phyloP scores from a whole-genome alignment of 2,329 filamentous ascomycete species.

The Apiospora arundinis region DNA sequence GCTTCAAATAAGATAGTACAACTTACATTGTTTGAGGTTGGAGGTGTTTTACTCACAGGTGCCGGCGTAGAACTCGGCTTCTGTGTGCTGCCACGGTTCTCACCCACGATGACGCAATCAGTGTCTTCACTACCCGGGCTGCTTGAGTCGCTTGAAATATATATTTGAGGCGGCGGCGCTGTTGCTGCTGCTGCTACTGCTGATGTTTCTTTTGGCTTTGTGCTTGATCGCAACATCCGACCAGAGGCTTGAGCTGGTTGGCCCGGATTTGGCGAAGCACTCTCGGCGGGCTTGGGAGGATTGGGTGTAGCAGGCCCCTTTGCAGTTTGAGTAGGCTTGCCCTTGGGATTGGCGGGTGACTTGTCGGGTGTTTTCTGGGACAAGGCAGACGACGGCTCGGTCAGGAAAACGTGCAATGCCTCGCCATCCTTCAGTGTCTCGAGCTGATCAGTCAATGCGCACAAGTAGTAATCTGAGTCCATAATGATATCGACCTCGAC shows the following conservation, averaged over 20 bases:
- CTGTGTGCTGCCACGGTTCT: not conserved
- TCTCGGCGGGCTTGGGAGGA: not conserved
- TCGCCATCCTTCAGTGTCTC: slow-evolving; percentile 5
- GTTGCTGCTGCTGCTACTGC: no score
- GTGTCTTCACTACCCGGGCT: not conserved
- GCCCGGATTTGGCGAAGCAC: not conserved
- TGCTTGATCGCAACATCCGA: not conserved
- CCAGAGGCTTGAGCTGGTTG: not conserved
- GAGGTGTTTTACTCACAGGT: not conserved
- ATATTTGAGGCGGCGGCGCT: not conserved
- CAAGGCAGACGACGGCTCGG: not conserved
- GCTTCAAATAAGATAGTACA: not conserved
- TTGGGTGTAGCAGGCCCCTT: not conserved
- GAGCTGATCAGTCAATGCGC: not conserved
- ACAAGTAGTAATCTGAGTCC: not conserved
- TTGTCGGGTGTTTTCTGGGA: not conserved
- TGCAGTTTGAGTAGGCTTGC: not conserved
- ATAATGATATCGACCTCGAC: not conserved
- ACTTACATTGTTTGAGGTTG: not conserved
- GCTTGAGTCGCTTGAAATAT: not conserved
- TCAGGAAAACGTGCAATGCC: not conserved
- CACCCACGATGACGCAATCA: not conserved
- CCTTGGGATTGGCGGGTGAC: not conserved
- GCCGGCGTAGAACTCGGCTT: not conserved
- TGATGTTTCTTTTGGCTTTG: not conserved